These are phyloP conservation scores for Xylaria scruposa DNA, from an alignment of 495 filamentous ascomycete species.

Conservation along the genomic window DNA sequence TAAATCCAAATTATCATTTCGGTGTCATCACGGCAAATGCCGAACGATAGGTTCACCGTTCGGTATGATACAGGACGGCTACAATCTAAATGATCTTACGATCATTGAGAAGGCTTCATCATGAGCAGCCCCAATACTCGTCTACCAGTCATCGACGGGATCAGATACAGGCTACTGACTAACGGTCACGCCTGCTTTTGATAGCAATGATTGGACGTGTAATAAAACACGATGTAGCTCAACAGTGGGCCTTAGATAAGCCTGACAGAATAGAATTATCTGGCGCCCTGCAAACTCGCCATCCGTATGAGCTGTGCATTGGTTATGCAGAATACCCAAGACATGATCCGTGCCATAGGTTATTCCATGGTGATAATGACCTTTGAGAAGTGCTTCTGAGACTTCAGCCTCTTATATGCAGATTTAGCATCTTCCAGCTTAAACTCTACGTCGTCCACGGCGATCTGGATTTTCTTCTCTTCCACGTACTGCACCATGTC, in stretches of 20 bases:
- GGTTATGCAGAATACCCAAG: background rate
- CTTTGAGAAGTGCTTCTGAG: constrained; percentile 65
- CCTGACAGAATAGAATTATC: background rate
- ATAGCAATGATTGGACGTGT: background rate
- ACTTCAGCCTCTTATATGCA: constrained; percentile 55
- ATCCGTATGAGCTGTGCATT: background rate
- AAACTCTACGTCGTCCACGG: constrained; percentile 67
- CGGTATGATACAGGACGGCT: background rate
- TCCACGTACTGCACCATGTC: constrained; percentile 47
- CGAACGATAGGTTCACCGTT: background rate
- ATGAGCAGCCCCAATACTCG: background rate
- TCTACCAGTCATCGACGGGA: background rate
- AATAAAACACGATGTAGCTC: background rate
- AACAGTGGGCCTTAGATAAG: background rate
- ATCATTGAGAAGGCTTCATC: background rate
- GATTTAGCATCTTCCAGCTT: constrained; percentile 59
- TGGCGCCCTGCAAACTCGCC: background rate
- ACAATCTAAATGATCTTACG: background rate
- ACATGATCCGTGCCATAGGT: background rate
- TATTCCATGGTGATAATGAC: constrained; percentile 57
- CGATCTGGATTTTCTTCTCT: constrained; percentile 64
- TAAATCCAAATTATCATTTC: background rate
- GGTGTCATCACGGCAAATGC: background rate
- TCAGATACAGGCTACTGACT: background rate
- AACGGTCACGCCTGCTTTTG: background rate